phyloP scores from a whole-genome alignment of 2,329 filamentous ascomycete genomes.

The Camptophora hylomeconis region DNA sequence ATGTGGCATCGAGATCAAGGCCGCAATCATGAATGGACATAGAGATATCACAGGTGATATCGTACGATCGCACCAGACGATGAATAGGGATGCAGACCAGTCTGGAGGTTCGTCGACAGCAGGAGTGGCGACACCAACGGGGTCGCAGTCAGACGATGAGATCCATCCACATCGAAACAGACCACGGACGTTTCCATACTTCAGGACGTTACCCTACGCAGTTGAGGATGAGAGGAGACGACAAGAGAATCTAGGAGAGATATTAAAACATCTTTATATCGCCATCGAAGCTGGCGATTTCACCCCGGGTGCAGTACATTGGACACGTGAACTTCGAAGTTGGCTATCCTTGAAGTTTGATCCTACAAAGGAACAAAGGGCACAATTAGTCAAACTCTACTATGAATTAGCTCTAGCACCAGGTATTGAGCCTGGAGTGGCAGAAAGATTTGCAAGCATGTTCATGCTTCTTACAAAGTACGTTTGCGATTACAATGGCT shows the following conservation, averaged over 20 bases:
- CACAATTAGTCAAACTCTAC: slow-evolving; percentile 78
- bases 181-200: slow-evolving; percentile 87
- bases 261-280: slow-evolving; percentile 87
- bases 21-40: too few relatives aligned
- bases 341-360: slow-evolving; percentile 98
- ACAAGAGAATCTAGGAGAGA: slow-evolving; percentile 68
- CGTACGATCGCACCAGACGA: too few relatives aligned
- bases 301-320: slow-evolving; percentile 82
- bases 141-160: too few relatives aligned
- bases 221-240: slow-evolving; percentile 70
- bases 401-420: slow-evolving; percentile 88
- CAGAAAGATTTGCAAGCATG: slow-evolving; percentile 93
- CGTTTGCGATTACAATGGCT: slow-evolving; percentile 22
- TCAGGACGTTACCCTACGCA: slow-evolving; percentile 74
- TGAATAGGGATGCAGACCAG: too few relatives aligned
- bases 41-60: too few relatives aligned
- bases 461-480: slow-evolving; percentile 91
- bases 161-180: slow-evolving; percentile 55
- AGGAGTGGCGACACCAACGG: too few relatives aligned
- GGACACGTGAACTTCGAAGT: slow-evolving; percentile 88
- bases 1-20: too few relatives aligned
- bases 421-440: slow-evolving; percentile 66
- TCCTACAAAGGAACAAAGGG: slow-evolving; percentile 69
- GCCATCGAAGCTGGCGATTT: slow-evolving; percentile 88
- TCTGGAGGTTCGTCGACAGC: too few relatives aligned